Evolutionary conservation across 306 rosid genomes (phyloP).

Genomic region (Quercus gilva): DNA sequence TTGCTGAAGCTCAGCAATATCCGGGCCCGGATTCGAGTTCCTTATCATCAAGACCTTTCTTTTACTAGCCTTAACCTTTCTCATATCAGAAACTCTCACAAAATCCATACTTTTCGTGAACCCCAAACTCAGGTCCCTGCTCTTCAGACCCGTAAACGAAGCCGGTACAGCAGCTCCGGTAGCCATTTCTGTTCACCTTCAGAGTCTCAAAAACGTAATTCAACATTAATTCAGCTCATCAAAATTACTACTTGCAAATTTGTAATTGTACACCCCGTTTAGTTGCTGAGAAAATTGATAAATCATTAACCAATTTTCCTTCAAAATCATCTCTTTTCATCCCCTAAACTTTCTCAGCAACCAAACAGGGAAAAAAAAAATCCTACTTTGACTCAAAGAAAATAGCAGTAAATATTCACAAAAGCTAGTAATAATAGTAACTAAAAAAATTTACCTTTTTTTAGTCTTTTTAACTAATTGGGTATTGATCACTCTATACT

Average conservation of each 20-base stretch:
- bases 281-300: conserved; percentile 3
- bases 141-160: conserved; percentile 53
- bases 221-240: conserved; percentile 13
- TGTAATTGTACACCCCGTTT: background rate
- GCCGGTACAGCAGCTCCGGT: conserved; percentile 70
- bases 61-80: conserved; percentile 45
- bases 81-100: conserved; percentile 69
- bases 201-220: conserved; percentile 26
- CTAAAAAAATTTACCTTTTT: background rate
- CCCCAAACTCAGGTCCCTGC: conserved; percentile 65
- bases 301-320: background rate
- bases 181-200: conserved; percentile 62
- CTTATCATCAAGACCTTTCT: conserved; percentile 61
- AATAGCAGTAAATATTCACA: background rate
- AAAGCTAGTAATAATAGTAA: background rate
- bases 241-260: conserved; percentile 14
- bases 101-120: conserved; percentile 65
- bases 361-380: background rate
- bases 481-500: background rate
- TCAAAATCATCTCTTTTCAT: background rate
- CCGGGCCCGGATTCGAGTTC: conserved; percentile 69
- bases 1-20: conserved; percentile 76
- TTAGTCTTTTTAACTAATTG: background rate
- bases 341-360: conserved; percentile 4
- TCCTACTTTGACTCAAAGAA: background rate